Evolutionary conservation across 2,329 filamentous ascomycete species (phyloP).

Genomic region (Daldinia sp.): DNA sequence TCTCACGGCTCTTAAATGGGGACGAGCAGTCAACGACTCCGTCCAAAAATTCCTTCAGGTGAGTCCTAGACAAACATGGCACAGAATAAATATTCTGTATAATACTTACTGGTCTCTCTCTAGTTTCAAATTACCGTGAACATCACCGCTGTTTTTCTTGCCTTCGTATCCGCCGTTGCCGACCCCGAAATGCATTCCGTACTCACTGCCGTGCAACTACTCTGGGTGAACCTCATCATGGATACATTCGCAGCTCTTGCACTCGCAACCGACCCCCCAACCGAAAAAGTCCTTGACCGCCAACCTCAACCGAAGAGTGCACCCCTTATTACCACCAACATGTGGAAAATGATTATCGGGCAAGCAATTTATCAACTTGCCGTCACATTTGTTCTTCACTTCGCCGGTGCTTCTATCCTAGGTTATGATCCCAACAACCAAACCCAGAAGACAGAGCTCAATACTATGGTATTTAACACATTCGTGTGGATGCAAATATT

Average conservation of each 20-base stretch:
- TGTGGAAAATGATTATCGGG: slow-evolving; percentile 73
- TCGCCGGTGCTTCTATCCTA: slow-evolving; percentile 65
- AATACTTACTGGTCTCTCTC: not conserved
- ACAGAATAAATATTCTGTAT: not conserved
- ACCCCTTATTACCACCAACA: slow-evolving; percentile 73
- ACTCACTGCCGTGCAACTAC: slow-evolving; percentile 70
- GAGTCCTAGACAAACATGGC: slow-evolving; percentile 8
- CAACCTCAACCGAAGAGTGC: slow-evolving; percentile 68
- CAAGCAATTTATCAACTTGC: slow-evolving; percentile 68
- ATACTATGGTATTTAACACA: slow-evolving; percentile 73
- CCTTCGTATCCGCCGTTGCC: slow-evolving; percentile 70
- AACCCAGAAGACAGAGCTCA: slow-evolving; percentile 54
- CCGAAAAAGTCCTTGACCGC: slow-evolving; percentile 63
- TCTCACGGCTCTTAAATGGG: slow-evolving; percentile 73
- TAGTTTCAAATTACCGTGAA: slow-evolving; percentile 75
- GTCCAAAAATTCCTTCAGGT: slow-evolving; percentile 73
- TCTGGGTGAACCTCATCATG: slow-evolving; percentile 77
- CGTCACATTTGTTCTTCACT: slow-evolving; percentile 68
- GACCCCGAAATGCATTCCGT: slow-evolving; percentile 64
- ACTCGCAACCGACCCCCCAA: slow-evolving; percentile 69
- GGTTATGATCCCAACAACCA: slow-evolving; percentile 54
- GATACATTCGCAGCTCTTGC: slow-evolving; percentile 73
- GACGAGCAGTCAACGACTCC: slow-evolving; percentile 73
- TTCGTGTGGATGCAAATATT: slow-evolving; percentile 80
- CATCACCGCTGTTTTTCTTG: slow-evolving; percentile 71